Evolutionary conservation across 2,329 filamentous ascomycete genomes (phyloP), one percentile per base, ranked within the genome.

Genomic region (Aspergillus uvarum): DNA sequence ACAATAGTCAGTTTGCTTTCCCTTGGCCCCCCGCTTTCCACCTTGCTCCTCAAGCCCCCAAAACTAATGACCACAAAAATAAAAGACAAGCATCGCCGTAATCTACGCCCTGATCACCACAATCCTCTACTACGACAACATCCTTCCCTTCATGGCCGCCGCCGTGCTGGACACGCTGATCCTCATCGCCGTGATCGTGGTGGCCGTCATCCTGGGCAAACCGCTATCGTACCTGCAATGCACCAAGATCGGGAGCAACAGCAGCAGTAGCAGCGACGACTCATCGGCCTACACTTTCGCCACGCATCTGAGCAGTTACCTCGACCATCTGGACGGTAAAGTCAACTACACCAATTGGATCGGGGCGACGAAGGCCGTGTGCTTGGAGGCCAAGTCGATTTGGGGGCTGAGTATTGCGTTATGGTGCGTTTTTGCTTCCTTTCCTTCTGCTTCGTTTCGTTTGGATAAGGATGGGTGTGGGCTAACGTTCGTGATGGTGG

Each of bases 371-470:
- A 83, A 81, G 72, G 71, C 83, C 19, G 89, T 90, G 58, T 97
- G 93, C 79, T 87, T 88, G 70, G 87, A 95, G 80, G 87, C 92
- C 74, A 96, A 96, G 82, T 86, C 89, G 16, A 85, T 95, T 65
- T 96, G 92, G 93, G 92, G 92, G 1, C 77, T 96, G 61, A 85
- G 87, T 74, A 93, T 96, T 75, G 87, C 87, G 4, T 83, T 96
- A 53, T 92, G 84, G 84, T 86, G 72, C 71, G 82, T 35, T 35
- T 16, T 2, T 22, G n/a, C n/a, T n/a, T n/a, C n/a, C n/a, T 22
- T 22, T 22, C 2, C 22, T 22, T 22, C 22, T 3, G 22, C 22
- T 22, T 22, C 22, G 22, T 22, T 22, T 22, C 22, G 22, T 22
- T 22, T 22, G 22, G 22, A 22, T 22, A 22, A 22, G 22, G 22